These are phyloP conservation scores for Pelargonium myrrhifolium DNA, from an alignment of 441 rosid genomes.

Conservation along the genomic window DNA sequence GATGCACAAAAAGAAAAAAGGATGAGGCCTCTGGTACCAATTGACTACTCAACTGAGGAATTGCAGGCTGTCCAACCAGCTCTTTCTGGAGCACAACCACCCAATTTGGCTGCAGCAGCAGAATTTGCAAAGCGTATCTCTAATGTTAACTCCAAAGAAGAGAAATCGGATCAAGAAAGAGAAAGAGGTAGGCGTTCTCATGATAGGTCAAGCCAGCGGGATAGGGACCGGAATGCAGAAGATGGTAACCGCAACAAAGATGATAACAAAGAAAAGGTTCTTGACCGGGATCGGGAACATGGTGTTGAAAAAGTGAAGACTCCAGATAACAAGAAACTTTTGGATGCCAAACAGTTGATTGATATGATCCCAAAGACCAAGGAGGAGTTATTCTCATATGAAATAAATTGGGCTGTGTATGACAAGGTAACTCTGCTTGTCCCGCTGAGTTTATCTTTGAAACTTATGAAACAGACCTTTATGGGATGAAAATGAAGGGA, in stretches of 20 bases:
- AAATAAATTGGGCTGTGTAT: conserved; percentile 86
- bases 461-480: neutral
- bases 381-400: conserved; percentile 85
- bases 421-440: conserved; percentile 52
- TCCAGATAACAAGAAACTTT: conserved; percentile 70
- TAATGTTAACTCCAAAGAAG: conserved; percentile 57
- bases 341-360: conserved; percentile 93
- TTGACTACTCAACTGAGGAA: conserved; percentile 94
- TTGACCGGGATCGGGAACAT: conserved; percentile 52
- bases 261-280: conserved; percentile 40
- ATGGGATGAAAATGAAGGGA: neutral
- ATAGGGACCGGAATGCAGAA: conserved; percentile 50
- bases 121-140: conserved; percentile 91
- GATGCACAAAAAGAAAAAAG: conserved; percentile 78
- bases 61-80: conserved; percentile 65
- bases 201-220: conserved; percentile 64
- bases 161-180: conserved; percentile 61
- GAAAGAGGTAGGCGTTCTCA: conserved; percentile 72
- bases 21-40: conserved; percentile 95
- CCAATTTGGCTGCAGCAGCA: conserved; percentile 88
- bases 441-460: neutral
- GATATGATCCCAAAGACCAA: conserved; percentile 97
- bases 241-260: conserved; percentile 43
- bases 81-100: conserved; percentile 56
- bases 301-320: conserved; percentile 59